A percentile compares a stretch with the other conserved stretches of the same genome.
phyloP scores from a whole-genome alignment of 2,329 filamentous ascomycete species.

The Plenodomus lindquistii region DNA sequence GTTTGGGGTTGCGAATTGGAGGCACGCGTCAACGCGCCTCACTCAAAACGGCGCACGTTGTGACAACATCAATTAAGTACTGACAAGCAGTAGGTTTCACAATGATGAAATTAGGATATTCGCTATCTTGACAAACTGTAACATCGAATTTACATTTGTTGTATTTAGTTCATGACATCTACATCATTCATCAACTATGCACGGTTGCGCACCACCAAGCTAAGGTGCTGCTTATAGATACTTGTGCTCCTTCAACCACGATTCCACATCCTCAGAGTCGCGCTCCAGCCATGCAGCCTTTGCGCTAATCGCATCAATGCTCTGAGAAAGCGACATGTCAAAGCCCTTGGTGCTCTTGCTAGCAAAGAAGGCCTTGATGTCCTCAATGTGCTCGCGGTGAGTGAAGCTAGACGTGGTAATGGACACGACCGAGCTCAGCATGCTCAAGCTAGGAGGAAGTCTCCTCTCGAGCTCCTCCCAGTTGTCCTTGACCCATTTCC shows the following conservation, averaged over 20 bases:
- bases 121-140: no score
- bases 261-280: constrained; percentile 75
- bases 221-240: constrained; percentile 50
- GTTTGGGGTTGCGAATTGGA: constrained; percentile 1
- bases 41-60: background rate
- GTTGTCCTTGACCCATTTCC: constrained; percentile 80
- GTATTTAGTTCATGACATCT: background rate
- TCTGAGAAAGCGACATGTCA: constrained; percentile 87
- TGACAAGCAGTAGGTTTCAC: background rate
- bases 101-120: no score
- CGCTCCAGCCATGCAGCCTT: constrained; percentile 82
- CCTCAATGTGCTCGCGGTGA: constrained; percentile 71
- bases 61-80: background rate
- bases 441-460: constrained; percentile 81
- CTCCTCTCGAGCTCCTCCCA: constrained; percentile 84
- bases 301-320: constrained; percentile 78
- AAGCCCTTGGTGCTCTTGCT: constrained; percentile 84
- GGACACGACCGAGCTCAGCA: constrained; percentile 81
- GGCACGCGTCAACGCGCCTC: constrained; percentile 8
- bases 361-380: constrained; percentile 80
- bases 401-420: constrained; percentile 84
- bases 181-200: background rate
- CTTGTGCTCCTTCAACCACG: constrained; percentile 69
- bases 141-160: background rate
- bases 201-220: background rate